phyloP scores from a whole-genome alignment of 2,329 filamentous ascomycete species.

The Fusarium acutatum region DNA sequence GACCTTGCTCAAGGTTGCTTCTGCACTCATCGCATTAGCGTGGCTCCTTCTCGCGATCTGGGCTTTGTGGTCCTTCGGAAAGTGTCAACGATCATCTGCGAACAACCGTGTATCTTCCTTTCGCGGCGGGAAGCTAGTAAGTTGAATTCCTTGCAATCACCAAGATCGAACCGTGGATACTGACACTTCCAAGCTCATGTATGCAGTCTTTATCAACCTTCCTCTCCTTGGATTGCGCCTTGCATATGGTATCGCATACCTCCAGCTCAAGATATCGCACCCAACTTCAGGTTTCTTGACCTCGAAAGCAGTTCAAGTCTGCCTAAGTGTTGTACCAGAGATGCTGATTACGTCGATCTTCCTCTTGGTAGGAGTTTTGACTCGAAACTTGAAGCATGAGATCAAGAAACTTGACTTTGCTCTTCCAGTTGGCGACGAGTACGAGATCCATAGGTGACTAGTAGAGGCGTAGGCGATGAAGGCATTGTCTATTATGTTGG shows the following conservation, averaged over 20 bases:
- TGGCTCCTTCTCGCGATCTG: background rate
- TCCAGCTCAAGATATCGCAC: background rate
- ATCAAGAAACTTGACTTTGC: constrained; percentile 1
- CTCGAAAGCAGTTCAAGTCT: constrained; percentile 6
- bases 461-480: background rate
- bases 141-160: background rate
- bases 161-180: rapidly evolving
- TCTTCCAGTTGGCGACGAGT: background rate
- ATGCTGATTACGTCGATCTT: background rate
- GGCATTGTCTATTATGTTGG: background rate
- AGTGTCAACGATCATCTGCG: background rate
- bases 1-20: constrained; percentile 1
- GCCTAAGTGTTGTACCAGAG: constrained; percentile 2
- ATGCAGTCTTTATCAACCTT: constrained; percentile 2
- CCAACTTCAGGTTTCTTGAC: constrained; percentile 1
- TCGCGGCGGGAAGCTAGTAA: background rate
- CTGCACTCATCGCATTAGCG: constrained; percentile 3
- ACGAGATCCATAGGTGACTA: background rate
- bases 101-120: background rate
- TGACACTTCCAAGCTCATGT: constrained; percentile 1
- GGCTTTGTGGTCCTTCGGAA: constrained; percentile 8
- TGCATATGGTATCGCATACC: background rate
- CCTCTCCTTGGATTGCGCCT: constrained; percentile 7
- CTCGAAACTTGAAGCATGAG: constrained; percentile 1
- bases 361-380: background rate